Evolutionary conservation across 169 alveolate genomes (phyloP), one percentile per base, ranked within the genome.

Genomic region (Plasmodium chabaudi): DNA sequence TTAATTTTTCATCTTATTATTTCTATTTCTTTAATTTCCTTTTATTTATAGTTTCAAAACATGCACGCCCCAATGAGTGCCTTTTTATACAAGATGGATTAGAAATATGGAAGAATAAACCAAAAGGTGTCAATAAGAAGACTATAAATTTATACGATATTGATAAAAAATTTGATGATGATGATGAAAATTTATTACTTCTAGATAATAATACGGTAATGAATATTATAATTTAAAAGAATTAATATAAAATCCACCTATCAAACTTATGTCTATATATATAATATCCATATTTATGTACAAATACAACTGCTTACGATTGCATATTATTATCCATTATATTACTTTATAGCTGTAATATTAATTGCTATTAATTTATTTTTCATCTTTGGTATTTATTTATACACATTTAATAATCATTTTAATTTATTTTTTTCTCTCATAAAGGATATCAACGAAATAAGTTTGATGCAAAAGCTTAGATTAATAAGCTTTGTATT

Each of bases 1-100:
- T 34, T 34, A 34, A 34, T 34, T 34, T 34, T 34, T 34, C 42
- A 34, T 34, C 4, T 34, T 34, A 7, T 34, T 51, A 19, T 71
- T 69, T 72, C 6, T 27, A 53, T n/a, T 6, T 59, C 34, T n/a
- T n/a, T 51, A 51, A 12, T 15, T 67, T 44, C 64, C 15, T 46
- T 17, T 15, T 23, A 1, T 61, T 61, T 21, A 21, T 49, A 86
- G 91, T 71, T 46, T 75, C 69, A 65, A 86, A 86, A 60, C 69
- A 86, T 86, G 87, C 86, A 7, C 60, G 91, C 25, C 86, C 91
- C 13, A 86, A 49, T 42, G 91, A 86, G 21, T 86, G 91, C 47
- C 69, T 86, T 86, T 34, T 86, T 68, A 86, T 86, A 86, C 91
- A 86, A 64, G 91, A 86, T 70, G 91, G 91, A 9, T 59, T 86